Evolutionary conservation across 148 eudicot genomes (phyloP), one percentile per base, ranked within the genome.

Genomic region (Fagopyrum esculentum): DNA sequence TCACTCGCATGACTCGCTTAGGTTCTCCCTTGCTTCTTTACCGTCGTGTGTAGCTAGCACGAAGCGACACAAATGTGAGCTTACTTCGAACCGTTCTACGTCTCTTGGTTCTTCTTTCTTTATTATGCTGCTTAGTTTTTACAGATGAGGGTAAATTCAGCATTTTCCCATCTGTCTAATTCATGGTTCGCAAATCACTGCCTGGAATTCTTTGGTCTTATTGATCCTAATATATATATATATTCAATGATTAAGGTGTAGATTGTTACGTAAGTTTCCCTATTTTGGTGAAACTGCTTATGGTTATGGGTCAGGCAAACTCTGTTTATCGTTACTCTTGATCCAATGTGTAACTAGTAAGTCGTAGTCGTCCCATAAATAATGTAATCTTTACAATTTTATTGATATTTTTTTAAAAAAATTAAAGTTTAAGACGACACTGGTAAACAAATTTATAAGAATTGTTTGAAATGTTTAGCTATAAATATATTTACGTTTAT

Each of bases 161-260:
- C 71, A 15, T 66, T 66, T 66, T 40, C 71, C 46, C 71, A 46
- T 40, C 47, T 66, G 71, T 60, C 35, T 12, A 63, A 30, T 63
- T 63, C 69, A 29, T 63, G 69, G 69, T 35, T 30, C n/a, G 69
- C 45, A 63, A 35, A 30, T 30, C 13, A 13, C 69, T 63, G 44
- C 4, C 1, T 66, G 47, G 43, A 66, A 35, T 66, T 66, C 19
- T 66, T 40, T 66, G 47, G 46, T 40, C 47, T 66, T 12, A 66
- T 66, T 66, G 16, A 15, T 43, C 43, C 71, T 66, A 66, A 66
- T 66, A 35, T 35, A 30, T 40, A 12, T 40, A 9, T 2, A 63
- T 63, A 12, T 49, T 49, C 52, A 49, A 12, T 35, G 52, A 8
- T 49, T 3, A 12, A 49, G 52, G 6, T 49, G 15, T 49, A 49